Evolutionary conservation across 2,329 filamentous ascomycete species (phyloP).

Genomic region (Colletotrichum sublineola): DNA sequence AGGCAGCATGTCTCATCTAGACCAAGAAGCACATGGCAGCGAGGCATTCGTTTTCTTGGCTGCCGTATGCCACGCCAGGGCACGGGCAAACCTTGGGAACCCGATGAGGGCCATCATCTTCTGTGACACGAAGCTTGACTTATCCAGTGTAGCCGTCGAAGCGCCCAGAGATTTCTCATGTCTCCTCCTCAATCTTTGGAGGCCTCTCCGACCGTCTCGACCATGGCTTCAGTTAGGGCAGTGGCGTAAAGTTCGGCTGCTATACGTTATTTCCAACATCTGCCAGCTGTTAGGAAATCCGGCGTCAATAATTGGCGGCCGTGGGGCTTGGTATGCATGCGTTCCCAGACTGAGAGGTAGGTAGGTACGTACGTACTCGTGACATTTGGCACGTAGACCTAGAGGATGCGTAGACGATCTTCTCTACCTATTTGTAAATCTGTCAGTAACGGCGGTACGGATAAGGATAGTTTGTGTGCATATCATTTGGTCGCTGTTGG

Average conservation of each 20-base stretch:
- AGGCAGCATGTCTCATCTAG: conserved; percentile 23
- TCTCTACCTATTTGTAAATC: neutral
- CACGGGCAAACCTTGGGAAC: neutral
- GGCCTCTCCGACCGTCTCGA: neutral
- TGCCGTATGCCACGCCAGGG: conserved; percentile 18
- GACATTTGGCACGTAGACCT: neutral
- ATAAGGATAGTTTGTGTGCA: neutral
- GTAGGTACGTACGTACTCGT: neutral
- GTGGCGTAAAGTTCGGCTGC: neutral
- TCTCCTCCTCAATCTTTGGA: neutral
- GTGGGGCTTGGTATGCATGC: conserved; percentile 2
- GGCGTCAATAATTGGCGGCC: neutral
- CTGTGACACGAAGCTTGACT: neutral
- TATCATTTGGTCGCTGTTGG: neutral
- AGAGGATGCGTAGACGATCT: neutral
- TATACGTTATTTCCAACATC: too few relatives aligned
- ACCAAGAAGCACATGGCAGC: conserved; percentile 37
- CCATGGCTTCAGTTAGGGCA: conserved; percentile 1
- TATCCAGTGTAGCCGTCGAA: neutral
- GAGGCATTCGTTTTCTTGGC: conserved; percentile 33
- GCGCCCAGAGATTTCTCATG: neutral
- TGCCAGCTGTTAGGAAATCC: too few relatives aligned
- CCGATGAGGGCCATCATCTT: conserved; percentile 1
- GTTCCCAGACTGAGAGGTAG: neutral
- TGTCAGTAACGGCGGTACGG: neutral